Evolutionary conservation across 345 rosid genomes (phyloP), one percentile per base, ranked within the genome.

Genomic region (Brassica nigra): DNA sequence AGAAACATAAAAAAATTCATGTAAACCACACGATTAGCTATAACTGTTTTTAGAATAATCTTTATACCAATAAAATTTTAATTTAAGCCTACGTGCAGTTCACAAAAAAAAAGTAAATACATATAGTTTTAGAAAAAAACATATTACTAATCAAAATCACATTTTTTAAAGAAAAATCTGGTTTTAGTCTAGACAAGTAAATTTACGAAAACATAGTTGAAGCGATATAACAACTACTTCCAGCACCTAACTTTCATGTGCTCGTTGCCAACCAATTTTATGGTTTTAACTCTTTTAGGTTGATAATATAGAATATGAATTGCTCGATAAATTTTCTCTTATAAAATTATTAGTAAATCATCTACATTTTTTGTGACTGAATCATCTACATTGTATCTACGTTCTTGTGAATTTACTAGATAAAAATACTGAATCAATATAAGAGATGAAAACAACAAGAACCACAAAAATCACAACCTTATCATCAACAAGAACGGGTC

Each of bases 391-490:
- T 34, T 36, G 66, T 29, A 30, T 47, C 23, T 63, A 78, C 57
- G 15, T 47, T 47, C 54, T 12, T 47, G 6, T 47, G 16, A 47
- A 14, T 47, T 12, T 47, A 14, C 54, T 47, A 5, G 54, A 14
- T 47, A 47, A 12, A 47, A 11, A 47, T 14, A 12, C 6, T 33
- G 28, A 77, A 34, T 12, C 54, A 59, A 33, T 30, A 23, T 49
- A 59, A 66, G 9, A 4, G 5, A n/a, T 29, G 54, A 71, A 68
- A 70, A 65, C 2, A 72, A 74, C 33, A 62, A 28, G 75, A 69
- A 37, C 79, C 83, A 80, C 79, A 10, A 54, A 62, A 30, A 63
- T 64, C 79, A 37, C 42, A 23, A 80, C 76, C 76, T 80, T 80
- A 80, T 80, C 79, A 62, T 62, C 66, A 54, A 49, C 70, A 61